Percentiles rank a stretch among this genome's conserved stretches.
These are phyloP conservation scores for Westerdykella ornata DNA, from an alignment of 2,329 filamentous ascomycete genomes.

Conservation along the genomic window DNA sequence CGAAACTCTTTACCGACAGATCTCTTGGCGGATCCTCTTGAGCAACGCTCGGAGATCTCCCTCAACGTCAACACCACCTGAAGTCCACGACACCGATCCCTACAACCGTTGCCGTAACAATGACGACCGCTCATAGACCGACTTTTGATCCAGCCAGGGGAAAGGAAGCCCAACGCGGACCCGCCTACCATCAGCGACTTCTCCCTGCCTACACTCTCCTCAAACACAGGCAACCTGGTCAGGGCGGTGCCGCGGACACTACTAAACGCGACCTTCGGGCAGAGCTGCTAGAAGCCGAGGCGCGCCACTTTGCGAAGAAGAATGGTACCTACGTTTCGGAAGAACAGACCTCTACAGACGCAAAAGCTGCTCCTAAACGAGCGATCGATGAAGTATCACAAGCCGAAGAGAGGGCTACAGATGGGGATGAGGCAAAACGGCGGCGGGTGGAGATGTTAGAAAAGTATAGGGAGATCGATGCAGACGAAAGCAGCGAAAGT, in stretches of 20 bases:
- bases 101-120: slow-evolving; percentile 17
- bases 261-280: slow-evolving; percentile 73
- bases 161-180: slow-evolving; percentile 88
- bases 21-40: slow-evolving; percentile 12
- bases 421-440: slow-evolving; percentile 72
- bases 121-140: slow-evolving; percentile 63
- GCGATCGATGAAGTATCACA: slow-evolving; percentile 50
- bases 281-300: slow-evolving; percentile 83
- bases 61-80: slow-evolving; percentile 8
- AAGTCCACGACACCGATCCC: slow-evolving; percentile 2
- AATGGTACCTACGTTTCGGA: slow-evolving; percentile 55
- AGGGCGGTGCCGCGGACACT: slow-evolving; percentile 73
- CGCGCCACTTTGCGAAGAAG: slow-evolving; percentile 79
- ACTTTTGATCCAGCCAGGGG: slow-evolving; percentile 95
- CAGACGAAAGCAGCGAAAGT: slow-evolving; percentile 57
- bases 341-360: slow-evolving; percentile 38
- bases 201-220: slow-evolving; percentile 89
- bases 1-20: slow-evolving; percentile 14
- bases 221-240: slow-evolving; percentile 74
- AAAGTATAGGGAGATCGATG: slow-evolving; percentile 82
- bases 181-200: slow-evolving; percentile 92
- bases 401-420: slow-evolving; percentile 48
- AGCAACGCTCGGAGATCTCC: neutral
- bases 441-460: slow-evolving; percentile 67
- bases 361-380: slow-evolving; percentile 54